These are phyloP conservation scores for Candida broadrunensis DNA, from an alignment of 805 yeast species.

Conservation along the genomic window DNA sequence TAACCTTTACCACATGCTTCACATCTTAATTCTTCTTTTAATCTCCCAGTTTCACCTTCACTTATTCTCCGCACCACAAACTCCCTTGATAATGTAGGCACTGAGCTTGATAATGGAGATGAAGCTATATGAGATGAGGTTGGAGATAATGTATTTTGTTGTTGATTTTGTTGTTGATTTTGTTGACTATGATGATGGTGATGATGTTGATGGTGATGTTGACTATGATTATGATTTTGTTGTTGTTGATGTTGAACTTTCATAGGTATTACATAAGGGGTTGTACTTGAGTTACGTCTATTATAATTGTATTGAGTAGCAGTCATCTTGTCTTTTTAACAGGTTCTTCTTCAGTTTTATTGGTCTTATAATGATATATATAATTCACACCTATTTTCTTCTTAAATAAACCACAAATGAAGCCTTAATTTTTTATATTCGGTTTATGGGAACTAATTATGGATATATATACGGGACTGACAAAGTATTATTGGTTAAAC, in stretches of 20 bases:
- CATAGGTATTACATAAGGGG: conserved; percentile 28
- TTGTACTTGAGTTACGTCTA: conserved; percentile 22
- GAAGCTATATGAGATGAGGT: not conserved
- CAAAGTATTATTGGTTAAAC: too few species aligned
- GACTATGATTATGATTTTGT: conserved; percentile 6
- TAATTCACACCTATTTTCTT: too few species aligned
- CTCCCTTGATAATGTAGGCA: conserved; percentile 53
- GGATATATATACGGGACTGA: too few species aligned
- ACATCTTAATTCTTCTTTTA: conserved; percentile 81
- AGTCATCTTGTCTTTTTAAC: too few species aligned
- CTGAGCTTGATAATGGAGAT: conserved; percentile 20
- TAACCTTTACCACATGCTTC: conserved; percentile 92
- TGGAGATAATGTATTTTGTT: not conserved
- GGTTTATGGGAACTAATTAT: too few species aligned
- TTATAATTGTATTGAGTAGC: conserved; percentile 24
- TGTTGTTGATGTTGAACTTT: conserved; percentile 17
- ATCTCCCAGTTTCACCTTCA: conserved; percentile 83
- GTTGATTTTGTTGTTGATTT: conserved; percentile 1
- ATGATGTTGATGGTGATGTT: conserved; percentile 4
- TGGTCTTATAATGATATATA: too few species aligned
- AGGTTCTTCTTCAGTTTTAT: too few species aligned
- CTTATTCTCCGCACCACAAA: conserved; percentile 80
- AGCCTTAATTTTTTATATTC: too few species aligned
- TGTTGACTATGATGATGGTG: conserved; percentile 5
- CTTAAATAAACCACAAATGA: too few species aligned